Conservation (phyloP, 2,329 filamentous ascomycete genomes). For the Pestalotiopsis fici region DNA sequence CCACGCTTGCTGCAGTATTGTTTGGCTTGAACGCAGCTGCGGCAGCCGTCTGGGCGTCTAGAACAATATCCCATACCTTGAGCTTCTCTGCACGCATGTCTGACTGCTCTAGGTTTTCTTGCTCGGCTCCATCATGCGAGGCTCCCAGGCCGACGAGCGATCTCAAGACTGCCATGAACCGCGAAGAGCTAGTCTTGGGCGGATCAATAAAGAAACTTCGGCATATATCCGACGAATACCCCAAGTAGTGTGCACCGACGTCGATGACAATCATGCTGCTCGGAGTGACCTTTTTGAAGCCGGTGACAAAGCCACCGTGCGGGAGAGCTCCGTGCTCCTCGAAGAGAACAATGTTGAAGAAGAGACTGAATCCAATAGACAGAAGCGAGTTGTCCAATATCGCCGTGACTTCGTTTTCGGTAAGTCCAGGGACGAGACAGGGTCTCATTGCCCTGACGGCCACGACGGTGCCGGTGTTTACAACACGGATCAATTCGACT, state of each 20-base stretch:
- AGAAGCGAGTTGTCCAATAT: slow-evolving; percentile 57
- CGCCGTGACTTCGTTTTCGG: slow-evolving; percentile 56
- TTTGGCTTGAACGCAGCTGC: slow-evolving; percentile 50
- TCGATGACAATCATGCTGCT: slow-evolving; percentile 64
- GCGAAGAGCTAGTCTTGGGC: slow-evolving; percentile 12
- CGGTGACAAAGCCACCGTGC: slow-evolving; percentile 54
- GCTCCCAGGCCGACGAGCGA: background rate
- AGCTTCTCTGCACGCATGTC: slow-evolving; percentile 48
- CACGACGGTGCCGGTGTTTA: slow-evolving; percentile 65
- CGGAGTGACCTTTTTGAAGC: slow-evolving; percentile 48
- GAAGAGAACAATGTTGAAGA: slow-evolving; percentile 67
- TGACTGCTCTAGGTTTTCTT: background rate
- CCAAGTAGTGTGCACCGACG: slow-evolving; percentile 59
- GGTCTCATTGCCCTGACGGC: slow-evolving; percentile 58
- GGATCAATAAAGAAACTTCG: slow-evolving; percentile 59
- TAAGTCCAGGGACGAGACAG: slow-evolving; percentile 57
- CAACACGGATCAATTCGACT: slow-evolving; percentile 57
- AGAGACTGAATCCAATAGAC: slow-evolving; percentile 54
- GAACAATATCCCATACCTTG: slow-evolving; percentile 59
- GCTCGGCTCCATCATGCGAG: background rate
- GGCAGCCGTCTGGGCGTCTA: slow-evolving; percentile 62
- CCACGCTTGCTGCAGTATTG: slow-evolving; percentile 58
- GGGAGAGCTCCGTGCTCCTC: slow-evolving; percentile 55
- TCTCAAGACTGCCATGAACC: background rate
- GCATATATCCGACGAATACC: slow-evolving; percentile 66